Percentiles rank a stretch among this genome's conserved stretches.
phyloP scores from a whole-genome alignment of 179 eudicot genomes.

The Camellia oleifera region DNA sequence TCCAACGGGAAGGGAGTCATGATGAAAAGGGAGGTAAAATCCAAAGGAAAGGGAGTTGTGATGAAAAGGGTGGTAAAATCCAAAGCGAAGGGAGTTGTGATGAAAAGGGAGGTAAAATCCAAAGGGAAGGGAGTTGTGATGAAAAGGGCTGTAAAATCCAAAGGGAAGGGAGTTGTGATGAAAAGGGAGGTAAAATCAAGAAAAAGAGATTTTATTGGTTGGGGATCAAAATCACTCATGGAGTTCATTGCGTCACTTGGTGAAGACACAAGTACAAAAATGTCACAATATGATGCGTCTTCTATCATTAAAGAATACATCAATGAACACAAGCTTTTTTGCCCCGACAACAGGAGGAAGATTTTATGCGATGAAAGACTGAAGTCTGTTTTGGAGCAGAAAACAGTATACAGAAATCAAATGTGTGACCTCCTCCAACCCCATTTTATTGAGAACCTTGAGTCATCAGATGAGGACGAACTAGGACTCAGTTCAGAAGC shows the following conservation, averaged over 20 bases:
- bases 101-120: no score
- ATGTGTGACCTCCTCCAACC: slow-evolving; percentile 47
- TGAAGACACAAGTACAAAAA: slow-evolving; percentile 33
- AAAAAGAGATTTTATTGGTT: slow-evolving; percentile 49
- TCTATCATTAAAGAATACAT: slow-evolving; percentile 41
- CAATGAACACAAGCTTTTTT: slow-evolving; percentile 43
- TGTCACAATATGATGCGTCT: slow-evolving; percentile 51
- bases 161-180: no score
- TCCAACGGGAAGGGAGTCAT: no score
- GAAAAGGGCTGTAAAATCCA: no score
- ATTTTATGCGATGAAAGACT: slow-evolving; percentile 63
- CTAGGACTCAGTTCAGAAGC: slow-evolving; percentile 41
- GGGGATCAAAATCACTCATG: slow-evolving; percentile 74
- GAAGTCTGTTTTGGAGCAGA: slow-evolving; percentile 50
- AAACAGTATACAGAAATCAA: slow-evolving; percentile 37
- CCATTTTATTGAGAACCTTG: slow-evolving; percentile 63
- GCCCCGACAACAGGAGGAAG: slow-evolving; percentile 49
- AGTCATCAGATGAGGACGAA: slow-evolving; percentile 43
- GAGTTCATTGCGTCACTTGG: slow-evolving; percentile 65
- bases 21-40: no score
- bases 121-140: no score
- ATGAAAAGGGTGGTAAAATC: no score
- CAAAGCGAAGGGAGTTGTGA: no score
- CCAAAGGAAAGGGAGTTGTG: no score
- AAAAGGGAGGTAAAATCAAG: not conserved